Conservation (phyloP, 768 basidiomycete species). For the Tylopilus plumbeoviolaceoides region DNA sequence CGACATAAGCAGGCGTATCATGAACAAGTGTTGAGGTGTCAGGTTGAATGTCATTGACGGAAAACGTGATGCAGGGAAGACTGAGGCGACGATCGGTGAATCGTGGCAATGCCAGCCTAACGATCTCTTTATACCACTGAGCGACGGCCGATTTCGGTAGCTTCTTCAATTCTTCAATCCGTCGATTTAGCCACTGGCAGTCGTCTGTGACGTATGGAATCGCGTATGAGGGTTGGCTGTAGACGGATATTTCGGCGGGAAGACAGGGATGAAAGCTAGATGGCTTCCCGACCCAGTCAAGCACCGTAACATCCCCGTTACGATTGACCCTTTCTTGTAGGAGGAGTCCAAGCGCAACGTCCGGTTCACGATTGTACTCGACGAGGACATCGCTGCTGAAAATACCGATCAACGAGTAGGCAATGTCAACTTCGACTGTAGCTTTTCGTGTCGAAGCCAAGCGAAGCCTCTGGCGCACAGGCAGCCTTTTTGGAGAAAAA, state of each 20-base stretch:
- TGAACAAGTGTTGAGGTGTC: no score
- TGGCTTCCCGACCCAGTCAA: conserved; percentile 17
- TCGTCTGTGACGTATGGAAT: not conserved
- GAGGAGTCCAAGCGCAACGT: conserved; percentile 8
- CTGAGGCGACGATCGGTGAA: not conserved
- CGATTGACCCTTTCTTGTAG: conserved; percentile 14
- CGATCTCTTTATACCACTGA: not conserved
- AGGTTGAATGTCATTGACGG: not conserved
- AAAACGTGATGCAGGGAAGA: not conserved
- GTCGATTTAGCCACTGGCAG: not conserved
- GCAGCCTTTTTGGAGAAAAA: not conserved
- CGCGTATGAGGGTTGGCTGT: not conserved
- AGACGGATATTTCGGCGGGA: conserved; percentile 14
- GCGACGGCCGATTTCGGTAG: not conserved
- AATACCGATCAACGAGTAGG: conserved; percentile 15
- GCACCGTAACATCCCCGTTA: conserved; percentile 10
- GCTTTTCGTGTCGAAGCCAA: conserved; percentile 14
- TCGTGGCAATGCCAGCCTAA: not conserved
- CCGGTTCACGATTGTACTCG: not conserved
- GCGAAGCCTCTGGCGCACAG: conserved; percentile 8
- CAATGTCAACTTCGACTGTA: conserved; percentile 5
- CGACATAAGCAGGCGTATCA: no score
- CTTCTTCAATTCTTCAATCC: not conserved
- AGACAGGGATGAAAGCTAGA: conserved; percentile 16
- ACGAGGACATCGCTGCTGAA: conserved; percentile 12